phyloP scores from a whole-genome alignment of 148 eudicot species.

The Polygonum aviculare region DNA sequence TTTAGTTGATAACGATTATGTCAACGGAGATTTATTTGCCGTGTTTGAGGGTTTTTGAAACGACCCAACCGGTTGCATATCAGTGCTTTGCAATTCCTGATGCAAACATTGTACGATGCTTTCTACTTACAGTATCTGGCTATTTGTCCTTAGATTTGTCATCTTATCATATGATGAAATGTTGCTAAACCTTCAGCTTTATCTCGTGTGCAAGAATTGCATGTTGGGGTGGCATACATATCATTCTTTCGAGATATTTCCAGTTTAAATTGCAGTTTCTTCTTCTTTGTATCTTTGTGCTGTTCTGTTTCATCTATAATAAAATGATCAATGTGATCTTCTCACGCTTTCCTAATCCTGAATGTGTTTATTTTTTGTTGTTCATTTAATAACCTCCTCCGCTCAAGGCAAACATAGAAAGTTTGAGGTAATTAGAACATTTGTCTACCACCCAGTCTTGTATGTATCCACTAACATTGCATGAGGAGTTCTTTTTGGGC shows the following conservation, averaged over 20 bases:
- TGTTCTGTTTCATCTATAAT: not conserved
- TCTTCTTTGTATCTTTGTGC: not conserved
- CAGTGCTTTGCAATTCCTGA: not conserved
- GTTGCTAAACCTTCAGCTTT: not conserved
- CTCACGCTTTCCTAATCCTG: too few relatives aligned
- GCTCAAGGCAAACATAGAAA: too few relatives aligned
- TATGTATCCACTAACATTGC: too few relatives aligned
- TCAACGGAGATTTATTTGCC: conserved; percentile 26
- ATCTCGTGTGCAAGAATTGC: not conserved
- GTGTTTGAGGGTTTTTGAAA: conserved; percentile 23
- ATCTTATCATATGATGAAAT: not conserved
- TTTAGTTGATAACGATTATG: conserved; percentile 35
- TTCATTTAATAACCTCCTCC: too few relatives aligned
- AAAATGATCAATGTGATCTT: not conserved
- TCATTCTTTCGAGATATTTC: not conserved
- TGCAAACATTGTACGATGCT: not conserved
- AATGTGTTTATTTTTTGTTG: too few relatives aligned
- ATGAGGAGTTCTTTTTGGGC: too few relatives aligned
- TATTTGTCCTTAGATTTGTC: not conserved
- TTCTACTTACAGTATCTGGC: not conserved
- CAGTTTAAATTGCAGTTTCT: not conserved
- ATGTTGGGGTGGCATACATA: not conserved
- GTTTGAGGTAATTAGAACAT: too few relatives aligned
- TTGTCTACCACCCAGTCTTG: too few relatives aligned
- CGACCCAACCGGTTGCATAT: not conserved